Base-by-base conservation (phyloP, 1,139 yeast genomes). In the Pneumocystis carinii region DNA sequence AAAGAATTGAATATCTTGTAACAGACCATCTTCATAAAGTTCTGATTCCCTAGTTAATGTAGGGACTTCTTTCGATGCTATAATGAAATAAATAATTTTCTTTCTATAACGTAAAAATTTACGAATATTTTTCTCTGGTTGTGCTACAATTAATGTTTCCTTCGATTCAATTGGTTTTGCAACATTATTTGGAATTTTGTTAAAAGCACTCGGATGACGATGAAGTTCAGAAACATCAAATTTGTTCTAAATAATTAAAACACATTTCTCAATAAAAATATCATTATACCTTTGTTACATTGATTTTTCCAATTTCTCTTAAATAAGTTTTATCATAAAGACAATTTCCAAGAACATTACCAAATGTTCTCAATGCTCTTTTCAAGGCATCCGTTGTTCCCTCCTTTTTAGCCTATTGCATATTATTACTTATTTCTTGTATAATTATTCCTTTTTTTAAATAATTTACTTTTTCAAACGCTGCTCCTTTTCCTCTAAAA, bases 381-480 rank as follows among this genome's bases (percentile, higher is more conserved):
- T 87, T 87, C 66, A 86, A 72, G 0, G 85, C 95, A 72, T 87
- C 94, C 0, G 95, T 87, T 36, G 83, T 79, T 1, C 92, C 94
- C 70, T 86, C 90, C 69, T 87, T 87, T 69, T 83, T 82, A 70
- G 88, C 67, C 66, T 66, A 36, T 24, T 10, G 4, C 24, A n/a
- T 19, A n/a, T 12, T 24, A 24, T 29, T 37, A 27, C 27, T 37
- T 14, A 29, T 36, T 29, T 57, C 7, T 38, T 15, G 36, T 7
- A 32, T 32, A 4, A 32, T 32, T 4, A 32, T 35, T 35, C 15
- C 27, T 59, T 17, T n/a, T 14, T 29, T 10, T 7, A 39, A 14
- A 14, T 32, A 24, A 12, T 60, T 38, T 60, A 67, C 76, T 71
- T 86, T 86, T 67, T 86, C 94, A 72, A 82, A 84, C 0, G 92